Base-by-base conservation (phyloP, 2,329 filamentous ascomycete species). In the Fusarium anthophilum region DNA sequence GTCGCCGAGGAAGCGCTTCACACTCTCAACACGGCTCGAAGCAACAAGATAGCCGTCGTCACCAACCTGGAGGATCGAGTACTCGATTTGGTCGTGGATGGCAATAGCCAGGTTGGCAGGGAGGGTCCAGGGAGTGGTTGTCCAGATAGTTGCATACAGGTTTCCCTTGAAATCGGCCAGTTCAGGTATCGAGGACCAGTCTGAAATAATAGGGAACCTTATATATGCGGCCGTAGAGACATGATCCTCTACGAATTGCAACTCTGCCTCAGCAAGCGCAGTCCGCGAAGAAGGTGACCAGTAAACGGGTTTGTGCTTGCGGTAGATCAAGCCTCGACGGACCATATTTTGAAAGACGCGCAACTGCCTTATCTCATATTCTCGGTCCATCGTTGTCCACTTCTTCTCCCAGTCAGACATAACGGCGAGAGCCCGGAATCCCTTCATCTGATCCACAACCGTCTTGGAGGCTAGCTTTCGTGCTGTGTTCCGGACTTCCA, bases 101-200 rank as follows among this genome's bases (percentile, higher is more conserved):
- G 94, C 95, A 80, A 99, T 95, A 1, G 94, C 95, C 79, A 91
- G 91, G 81, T 99, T 99, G 5, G 96, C 95, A 1, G 96, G 96
- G 10, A 99, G 86, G 0, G 96, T 99, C 96, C 96, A 99, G 1
- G 96, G 96, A 2, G 96, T 99, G 0, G 96, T 99, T 5, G 96
- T 99, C 96, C 96, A 99, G 58, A 98, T 94, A n/a, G 96, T 88
- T n/a, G 93, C 94, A 80, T 88, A 92, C 17, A 98, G 79, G 10
- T 86, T 83, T 8, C 87, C 86, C 11, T 82, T 74, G 28, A 89
- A 80, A 8, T 73, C 70, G 30, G 80, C 75, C 56, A 89, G 77
- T 17, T 80, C 81, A 1, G 82, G 78, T 6, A 83, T 74, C 9
- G 73, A 72, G 15, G 69, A 76, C 72, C 75, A 78, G 57, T 82